Percentiles rank a stretch among this genome's conserved stretches.
phyloP scores from a whole-genome alignment of 768 basidiomycete species.

The Tubosaeta brunneosetosa region DNA sequence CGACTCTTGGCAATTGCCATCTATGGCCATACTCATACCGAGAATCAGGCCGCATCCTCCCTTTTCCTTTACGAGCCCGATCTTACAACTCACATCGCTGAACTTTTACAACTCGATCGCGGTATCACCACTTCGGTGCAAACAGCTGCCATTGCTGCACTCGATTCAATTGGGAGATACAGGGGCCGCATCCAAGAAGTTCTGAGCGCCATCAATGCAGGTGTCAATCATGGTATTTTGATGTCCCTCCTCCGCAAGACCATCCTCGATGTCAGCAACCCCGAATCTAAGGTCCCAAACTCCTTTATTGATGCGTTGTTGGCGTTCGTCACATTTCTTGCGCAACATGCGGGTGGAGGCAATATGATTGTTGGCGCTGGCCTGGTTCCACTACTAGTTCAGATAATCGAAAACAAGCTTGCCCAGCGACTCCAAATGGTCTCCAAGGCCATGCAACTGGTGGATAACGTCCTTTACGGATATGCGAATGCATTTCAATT shows the following conservation, averaged over 20 bases:
- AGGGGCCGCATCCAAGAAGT: conserved; percentile 82
- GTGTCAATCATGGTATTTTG: conserved; percentile 92
- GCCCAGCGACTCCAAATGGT: conserved; percentile 68
- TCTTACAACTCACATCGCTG: conserved; percentile 81
- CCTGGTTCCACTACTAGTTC: conserved; percentile 81
- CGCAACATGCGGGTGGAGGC: conserved; percentile 78
- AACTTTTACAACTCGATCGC: conserved; percentile 78
- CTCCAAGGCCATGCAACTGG: conserved; percentile 85
- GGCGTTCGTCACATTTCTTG: conserved; percentile 81
- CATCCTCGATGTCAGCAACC: conserved; percentile 63
- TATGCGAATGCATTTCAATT: conserved; percentile 83
- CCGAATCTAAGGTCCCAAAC: conserved; percentile 62
- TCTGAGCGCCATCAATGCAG: conserved; percentile 85
- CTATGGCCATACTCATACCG: conserved; percentile 82
- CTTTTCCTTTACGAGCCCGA: conserved; percentile 96
- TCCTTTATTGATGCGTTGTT: conserved; percentile 81
- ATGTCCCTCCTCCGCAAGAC: conserved; percentile 86
- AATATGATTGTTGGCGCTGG: conserved; percentile 96
- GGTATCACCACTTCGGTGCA: conserved; percentile 69
- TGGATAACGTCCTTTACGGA: conserved; percentile 90
- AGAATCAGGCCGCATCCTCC: conserved; percentile 70
- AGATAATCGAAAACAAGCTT: conserved; percentile 76
- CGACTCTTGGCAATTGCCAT: conserved; percentile 87
- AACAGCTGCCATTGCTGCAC: conserved; percentile 79
- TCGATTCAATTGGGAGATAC: conserved; percentile 88